Evolutionary conservation across 2,329 filamentous ascomycete species (phyloP).

Genomic region (Pseudovirgaria hyperparasitica): DNA sequence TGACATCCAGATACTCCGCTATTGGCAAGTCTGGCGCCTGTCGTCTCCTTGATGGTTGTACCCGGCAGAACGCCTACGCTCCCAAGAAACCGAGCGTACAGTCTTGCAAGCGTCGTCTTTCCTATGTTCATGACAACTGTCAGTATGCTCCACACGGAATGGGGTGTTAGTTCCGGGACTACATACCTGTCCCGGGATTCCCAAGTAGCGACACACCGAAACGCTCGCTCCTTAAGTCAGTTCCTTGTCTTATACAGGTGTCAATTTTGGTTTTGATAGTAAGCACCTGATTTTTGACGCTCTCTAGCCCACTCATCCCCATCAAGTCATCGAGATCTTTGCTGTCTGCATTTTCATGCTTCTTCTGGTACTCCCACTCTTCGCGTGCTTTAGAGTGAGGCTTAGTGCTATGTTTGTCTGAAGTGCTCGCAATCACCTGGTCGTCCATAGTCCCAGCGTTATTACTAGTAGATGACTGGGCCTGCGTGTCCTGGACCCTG

Average conservation of each 20-base stretch:
- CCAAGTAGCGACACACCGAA: slow-evolving; percentile 53
- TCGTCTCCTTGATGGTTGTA: slow-evolving; percentile 48
- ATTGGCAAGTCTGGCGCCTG: slow-evolving; percentile 53
- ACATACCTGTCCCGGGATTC: slow-evolving; percentile 59
- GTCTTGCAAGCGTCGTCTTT: slow-evolving; percentile 63
- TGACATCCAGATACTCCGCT: slow-evolving; percentile 47
- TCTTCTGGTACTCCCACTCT: slow-evolving; percentile 53
- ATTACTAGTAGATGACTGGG: not conserved
- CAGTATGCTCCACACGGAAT: no score
- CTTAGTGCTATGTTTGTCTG: slow-evolving; percentile 5
- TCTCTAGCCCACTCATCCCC: slow-evolving; percentile 57
- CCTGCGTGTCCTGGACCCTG: not conserved
- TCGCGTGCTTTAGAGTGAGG: slow-evolving; percentile 25
- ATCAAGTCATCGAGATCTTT: slow-evolving; percentile 50
- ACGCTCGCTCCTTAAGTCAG: slow-evolving; percentile 44
- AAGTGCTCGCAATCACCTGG: not conserved
- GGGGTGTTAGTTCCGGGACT: not conserved
- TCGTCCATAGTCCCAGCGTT: not conserved
- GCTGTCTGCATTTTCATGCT: slow-evolving; percentile 37
- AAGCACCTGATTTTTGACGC: slow-evolving; percentile 53
- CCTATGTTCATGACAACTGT: slow-evolving; percentile 19
- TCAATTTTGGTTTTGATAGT: slow-evolving; percentile 52
- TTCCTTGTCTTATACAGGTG: slow-evolving; percentile 42
- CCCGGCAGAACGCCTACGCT: slow-evolving; percentile 52
- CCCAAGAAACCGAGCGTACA: slow-evolving; percentile 54